Evolutionary conservation across 441 rosid genomes (phyloP), one percentile per base, ranked within the genome.

Genomic region (Bocquillonia castaneifolia): DNA sequence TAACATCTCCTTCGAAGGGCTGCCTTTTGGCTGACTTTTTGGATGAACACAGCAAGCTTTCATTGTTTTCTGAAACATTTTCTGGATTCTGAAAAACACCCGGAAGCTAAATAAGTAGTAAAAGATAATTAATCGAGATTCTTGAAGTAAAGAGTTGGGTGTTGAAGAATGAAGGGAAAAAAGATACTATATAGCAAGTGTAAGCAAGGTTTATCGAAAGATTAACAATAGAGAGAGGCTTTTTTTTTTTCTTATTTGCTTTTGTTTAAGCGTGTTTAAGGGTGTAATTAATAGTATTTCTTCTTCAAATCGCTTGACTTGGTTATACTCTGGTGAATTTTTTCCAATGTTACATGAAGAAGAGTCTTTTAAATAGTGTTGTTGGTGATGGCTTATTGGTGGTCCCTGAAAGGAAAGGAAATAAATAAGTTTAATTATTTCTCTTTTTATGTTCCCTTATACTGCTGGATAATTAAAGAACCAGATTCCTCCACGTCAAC

Each of bases 1-100:
- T 67, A 36, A 45, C 51, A 14, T 68, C 60, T 20, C 59, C 7
- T 54, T 64, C 29, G 15, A 61, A 10, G 2, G 44, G 2, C 25
- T 0, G 53, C 62, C 74, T 63, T 39, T 64, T 7, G 44, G 58
- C 17, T 29, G 22, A 10, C 59, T 63, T 50, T 51, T 67, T 0
- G 73, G 68, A 28, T 23, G 52, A 6, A 10, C 34, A 57, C 81
- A 84, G 44, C 64, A 72, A 52, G 26, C 59, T 59, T 54, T 74
- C 79, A 73, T 60, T 26, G 67, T 64, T 23, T 56, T 70, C 67
- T 70, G 65, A 14, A 80, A 55, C 73, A 83, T 73, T 61, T 60
- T 68, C 10, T 64, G 54, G 26, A 26, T 26, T 58, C 22, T 1
- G 17, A 31, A 31, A 40, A 36, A 22, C 6, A 48, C 10, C 2